A percentile compares a stretch with the other conserved stretches of the same genome.
Evolutionary conservation across 257 asterid species (phyloP).

Genomic region (Ocimum tenuiflorum): DNA sequence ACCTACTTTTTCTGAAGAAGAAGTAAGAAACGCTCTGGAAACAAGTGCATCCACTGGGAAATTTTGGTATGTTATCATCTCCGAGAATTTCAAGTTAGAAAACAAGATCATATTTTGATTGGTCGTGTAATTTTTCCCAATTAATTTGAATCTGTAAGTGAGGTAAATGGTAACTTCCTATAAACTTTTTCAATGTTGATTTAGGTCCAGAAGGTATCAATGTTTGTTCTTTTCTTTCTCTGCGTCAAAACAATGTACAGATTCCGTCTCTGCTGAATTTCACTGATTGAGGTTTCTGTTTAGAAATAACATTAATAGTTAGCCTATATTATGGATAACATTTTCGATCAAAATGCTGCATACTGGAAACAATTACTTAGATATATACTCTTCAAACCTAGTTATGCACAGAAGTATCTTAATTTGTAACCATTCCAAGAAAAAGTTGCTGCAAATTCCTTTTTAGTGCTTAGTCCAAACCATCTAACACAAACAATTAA

Average conservation of each 20-base stretch:
- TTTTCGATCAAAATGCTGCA: too few species aligned
- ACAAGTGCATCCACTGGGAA: constrained; percentile 70
- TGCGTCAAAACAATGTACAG: background rate
- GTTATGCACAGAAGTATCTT: too few species aligned
- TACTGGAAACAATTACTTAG: too few species aligned
- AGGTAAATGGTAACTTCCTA: background rate
- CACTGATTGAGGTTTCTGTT: background rate
- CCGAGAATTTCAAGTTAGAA: background rate
- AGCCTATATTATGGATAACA: background rate
- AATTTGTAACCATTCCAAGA: too few species aligned
- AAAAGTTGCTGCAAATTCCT: too few species aligned
- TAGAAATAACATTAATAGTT: background rate
- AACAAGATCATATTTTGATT: background rate
- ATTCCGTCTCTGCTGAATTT: background rate
- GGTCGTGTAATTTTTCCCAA: background rate
- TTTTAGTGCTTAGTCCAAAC: too few species aligned
- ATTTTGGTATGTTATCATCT: constrained; percentile 49
- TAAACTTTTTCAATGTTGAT: background rate
- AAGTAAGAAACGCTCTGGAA: constrained; percentile 46
- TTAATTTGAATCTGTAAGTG: background rate
- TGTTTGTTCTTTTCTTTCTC: background rate
- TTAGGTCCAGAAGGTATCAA: background rate
- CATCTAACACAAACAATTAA: too few species aligned
- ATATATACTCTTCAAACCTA: too few species aligned
- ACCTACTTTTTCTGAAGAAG: constrained; percentile 37